Percentiles rank a stretch among this genome's conserved stretches.
Evolutionary conservation across 176 grass and related monocot species (phyloP).

Genomic region (Poa pratensis): DNA sequence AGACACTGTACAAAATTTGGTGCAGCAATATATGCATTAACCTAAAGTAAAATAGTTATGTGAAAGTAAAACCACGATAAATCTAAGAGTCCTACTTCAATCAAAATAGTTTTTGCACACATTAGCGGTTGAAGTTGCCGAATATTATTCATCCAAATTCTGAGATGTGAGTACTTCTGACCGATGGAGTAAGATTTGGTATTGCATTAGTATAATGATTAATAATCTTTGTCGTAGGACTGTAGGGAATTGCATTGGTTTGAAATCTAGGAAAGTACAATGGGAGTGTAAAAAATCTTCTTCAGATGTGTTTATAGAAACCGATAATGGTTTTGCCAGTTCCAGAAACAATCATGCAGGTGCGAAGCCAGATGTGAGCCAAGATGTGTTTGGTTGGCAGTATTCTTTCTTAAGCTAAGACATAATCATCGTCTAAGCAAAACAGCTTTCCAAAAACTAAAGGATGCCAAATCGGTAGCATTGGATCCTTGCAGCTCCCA

Average conservation of each 20-base stretch:
- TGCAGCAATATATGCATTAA: background rate
- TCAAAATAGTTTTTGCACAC: background rate
- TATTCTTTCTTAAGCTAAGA: background rate
- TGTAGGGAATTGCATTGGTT: background rate
- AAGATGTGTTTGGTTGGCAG: background rate
- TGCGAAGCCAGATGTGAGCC: background rate
- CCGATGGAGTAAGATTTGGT: background rate
- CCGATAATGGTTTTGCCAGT: background rate
- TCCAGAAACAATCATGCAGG: background rate
- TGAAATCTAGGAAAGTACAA: background rate
- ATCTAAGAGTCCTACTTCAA: background rate
- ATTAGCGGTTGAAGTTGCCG: background rate
- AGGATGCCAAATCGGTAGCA: background rate
- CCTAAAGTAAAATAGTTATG: background rate
- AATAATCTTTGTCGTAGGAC: background rate
- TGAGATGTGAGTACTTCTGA: background rate
- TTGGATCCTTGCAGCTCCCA: background rate
- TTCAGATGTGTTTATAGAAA: background rate
- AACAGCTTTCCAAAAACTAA: background rate
- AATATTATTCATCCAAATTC: background rate
- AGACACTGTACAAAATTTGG: background rate
- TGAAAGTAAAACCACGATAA: background rate
- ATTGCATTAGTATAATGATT: slow-evolving; percentile 3
- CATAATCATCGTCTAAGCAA: background rate
- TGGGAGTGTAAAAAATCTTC: background rate